Evolutionary conservation across 805 yeast species (phyloP), one percentile per base, ranked within the genome.

Genomic region (Candida incommunis): DNA sequence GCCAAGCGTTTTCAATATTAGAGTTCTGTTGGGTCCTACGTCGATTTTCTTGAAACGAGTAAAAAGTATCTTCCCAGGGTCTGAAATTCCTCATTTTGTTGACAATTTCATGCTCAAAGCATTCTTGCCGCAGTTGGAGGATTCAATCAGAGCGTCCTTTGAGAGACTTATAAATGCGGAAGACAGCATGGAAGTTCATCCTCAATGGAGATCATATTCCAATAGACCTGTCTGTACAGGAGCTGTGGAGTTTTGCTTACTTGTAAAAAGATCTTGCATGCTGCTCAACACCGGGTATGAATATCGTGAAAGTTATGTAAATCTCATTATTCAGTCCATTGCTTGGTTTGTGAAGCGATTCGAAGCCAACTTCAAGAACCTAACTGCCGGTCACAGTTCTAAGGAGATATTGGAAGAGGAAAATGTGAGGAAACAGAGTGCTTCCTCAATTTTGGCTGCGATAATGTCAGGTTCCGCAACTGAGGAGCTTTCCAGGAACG

Each of bases 1-100:
- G 0, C 77, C 85, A 2, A 78, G 77, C 54, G 71, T 86, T 15
- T 78, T 82, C 61, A 85, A 87, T 54, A 84, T 88, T 80, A 72
- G 88, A 51, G 71, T 82, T 3, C 72, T 87, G 15, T 61, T 85
- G 42, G 95, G 82, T 46, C 79, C 83, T 31, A 76, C 85, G 31
- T 68, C 85, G 42, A 63, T 77, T 11, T 85, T 84, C 55, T 67
- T 77, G 22, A 78, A 82, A 41, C 78, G 83, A 1, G 65, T 82
- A 1, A 64, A 69, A 9, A 53, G 68, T 2, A 54, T 70, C 3
- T 59, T 72, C 9, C 70, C 54, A 3, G 48, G 53, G 5, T 23
- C 44, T 11, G 45, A 52, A 71, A 4, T 46, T 68, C 21, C 54
- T 54, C 4, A 80, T 20, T 59, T 84, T 57, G 77, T 84, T 58